phyloP scores from a whole-genome alignment of 2,329 filamentous ascomycete species.

The Penicillium sp. region DNA sequence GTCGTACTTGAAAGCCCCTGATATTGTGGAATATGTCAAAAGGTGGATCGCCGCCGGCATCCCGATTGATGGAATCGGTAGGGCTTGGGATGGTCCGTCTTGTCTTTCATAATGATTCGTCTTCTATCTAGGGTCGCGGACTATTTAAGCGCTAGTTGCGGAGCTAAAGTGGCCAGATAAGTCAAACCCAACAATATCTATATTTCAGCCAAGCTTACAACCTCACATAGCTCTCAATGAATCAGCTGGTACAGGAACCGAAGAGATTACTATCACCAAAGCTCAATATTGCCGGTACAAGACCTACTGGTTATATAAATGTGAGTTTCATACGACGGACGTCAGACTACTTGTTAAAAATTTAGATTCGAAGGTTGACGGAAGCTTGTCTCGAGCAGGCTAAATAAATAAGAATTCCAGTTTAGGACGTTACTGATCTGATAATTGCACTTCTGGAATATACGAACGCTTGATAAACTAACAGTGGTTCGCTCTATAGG shows the following conservation, averaged over 20 bases:
- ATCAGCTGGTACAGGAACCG: constrained; percentile 51
- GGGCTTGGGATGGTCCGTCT: neutral
- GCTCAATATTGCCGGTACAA: constrained; percentile 63
- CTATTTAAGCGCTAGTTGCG: constrained; percentile 22
- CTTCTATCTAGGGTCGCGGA: constrained; percentile 51
- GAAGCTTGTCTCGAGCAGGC: too few relatives aligned
- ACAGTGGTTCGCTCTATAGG: too few relatives aligned
- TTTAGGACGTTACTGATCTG: too few relatives aligned
- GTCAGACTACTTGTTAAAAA: too few relatives aligned
- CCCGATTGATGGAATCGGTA: constrained; percentile 63
- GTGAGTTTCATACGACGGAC: constrained; percentile 18
- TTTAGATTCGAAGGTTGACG: too few relatives aligned
- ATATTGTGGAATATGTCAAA: constrained; percentile 59
- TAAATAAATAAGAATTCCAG: too few relatives aligned
- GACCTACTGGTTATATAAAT: constrained; percentile 58
- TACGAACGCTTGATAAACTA: too few relatives aligned
- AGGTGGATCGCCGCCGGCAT: constrained; percentile 62
- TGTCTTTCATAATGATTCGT: constrained; percentile 16
- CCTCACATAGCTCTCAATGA: constrained; percentile 51
- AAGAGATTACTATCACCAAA: constrained; percentile 66
- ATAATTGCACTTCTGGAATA: too few relatives aligned
- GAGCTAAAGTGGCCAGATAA: neutral
- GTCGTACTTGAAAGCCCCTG: constrained; percentile 57
- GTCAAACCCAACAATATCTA: neutral
- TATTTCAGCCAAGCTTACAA: constrained; percentile 14